Conservation (phyloP, 2,329 filamentous ascomycete species). For the Cladophialophora yegresii region DNA sequence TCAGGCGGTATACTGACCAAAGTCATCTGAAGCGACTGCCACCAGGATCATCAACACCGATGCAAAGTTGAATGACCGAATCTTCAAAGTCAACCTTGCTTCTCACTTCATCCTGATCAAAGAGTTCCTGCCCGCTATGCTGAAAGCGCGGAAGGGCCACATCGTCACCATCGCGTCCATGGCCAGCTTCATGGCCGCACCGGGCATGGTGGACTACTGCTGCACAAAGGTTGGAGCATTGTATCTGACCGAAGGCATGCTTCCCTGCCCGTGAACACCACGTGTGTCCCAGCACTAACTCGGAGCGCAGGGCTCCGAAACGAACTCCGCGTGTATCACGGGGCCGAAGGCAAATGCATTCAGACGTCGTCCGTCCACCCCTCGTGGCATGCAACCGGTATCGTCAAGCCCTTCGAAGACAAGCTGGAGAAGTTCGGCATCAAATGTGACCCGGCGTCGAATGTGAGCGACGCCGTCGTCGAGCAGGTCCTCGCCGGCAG, state of each 20-base stretch:
- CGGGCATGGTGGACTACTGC: constrained; percentile 68
- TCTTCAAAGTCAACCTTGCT: constrained; percentile 71
- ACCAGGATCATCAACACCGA: constrained; percentile 62
- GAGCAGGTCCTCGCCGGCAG: constrained; percentile 41
- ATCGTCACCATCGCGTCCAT: constrained; percentile 69
- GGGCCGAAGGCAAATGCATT: constrained; percentile 27
- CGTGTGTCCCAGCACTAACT: neutral
- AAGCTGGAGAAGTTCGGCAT: constrained; percentile 57
- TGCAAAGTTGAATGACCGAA: constrained; percentile 63
- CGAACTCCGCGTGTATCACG: constrained; percentile 60
- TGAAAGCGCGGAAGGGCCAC: constrained; percentile 67
- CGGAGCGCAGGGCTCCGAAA: constrained; percentile 46
- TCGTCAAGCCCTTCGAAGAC: constrained; percentile 54
- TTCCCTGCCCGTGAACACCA: neutral
- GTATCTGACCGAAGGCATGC: constrained; percentile 64
- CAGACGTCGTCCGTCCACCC: constrained; percentile 34
- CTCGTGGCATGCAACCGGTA: constrained; percentile 33
- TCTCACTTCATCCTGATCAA: constrained; percentile 67
- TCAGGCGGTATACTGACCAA: neutral
- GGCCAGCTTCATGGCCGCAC: constrained; percentile 62
- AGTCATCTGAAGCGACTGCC: constrained; percentile 42
- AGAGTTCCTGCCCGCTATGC: constrained; percentile 68
- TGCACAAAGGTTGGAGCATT: constrained; percentile 67
- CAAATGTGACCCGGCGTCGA: constrained; percentile 39
- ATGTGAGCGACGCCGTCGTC: constrained; percentile 58